Conservation (phyloP, 306 rosid genomes). For the Macrotyloma uniflorum region DNA sequence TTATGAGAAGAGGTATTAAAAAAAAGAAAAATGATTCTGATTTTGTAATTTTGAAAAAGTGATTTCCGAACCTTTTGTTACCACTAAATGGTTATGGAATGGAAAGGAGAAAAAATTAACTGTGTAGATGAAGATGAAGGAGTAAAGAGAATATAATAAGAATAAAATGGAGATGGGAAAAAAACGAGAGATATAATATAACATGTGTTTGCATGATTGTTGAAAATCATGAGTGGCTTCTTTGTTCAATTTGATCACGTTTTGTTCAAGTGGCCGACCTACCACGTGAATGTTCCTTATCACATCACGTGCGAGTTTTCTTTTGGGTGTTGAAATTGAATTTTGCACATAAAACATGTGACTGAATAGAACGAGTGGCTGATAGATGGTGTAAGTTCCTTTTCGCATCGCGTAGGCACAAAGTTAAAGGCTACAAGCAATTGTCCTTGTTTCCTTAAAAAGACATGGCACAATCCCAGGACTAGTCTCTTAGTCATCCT, state of each 20-base stretch:
- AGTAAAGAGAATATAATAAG: neutral
- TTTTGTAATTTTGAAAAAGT: too few relatives aligned
- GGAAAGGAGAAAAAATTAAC: too few relatives aligned
- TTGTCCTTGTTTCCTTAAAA: conserved; percentile 48
- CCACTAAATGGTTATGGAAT: too few relatives aligned
- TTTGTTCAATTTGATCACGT: neutral
- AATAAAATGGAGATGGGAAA: too few relatives aligned
- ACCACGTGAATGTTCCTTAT: conserved; percentile 16
- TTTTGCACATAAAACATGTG: conserved; percentile 64
- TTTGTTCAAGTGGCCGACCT: conserved; percentile 15
- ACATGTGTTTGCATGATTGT: neutral
- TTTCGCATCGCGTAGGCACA: conserved; percentile 19
- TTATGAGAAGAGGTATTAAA: too few relatives aligned
- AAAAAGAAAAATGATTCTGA: too few relatives aligned
- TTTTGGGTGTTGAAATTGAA: neutral
- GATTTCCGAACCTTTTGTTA: too few relatives aligned
- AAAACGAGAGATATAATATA: too few relatives aligned
- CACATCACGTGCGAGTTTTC: conserved; percentile 52
- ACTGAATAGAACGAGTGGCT: conserved; percentile 49
- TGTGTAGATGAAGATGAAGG: too few relatives aligned
- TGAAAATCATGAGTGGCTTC: neutral
- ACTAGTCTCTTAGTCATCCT: conserved; percentile 37
- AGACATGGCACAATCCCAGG: conserved; percentile 45
- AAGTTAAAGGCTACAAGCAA: conserved; percentile 41
- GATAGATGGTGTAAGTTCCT: conserved; percentile 15